Evolutionary conservation across 371 early-diverging fungal species (phyloP), one percentile per base, ranked within the genome.

Genomic region (Circinella umbellata): DNA sequence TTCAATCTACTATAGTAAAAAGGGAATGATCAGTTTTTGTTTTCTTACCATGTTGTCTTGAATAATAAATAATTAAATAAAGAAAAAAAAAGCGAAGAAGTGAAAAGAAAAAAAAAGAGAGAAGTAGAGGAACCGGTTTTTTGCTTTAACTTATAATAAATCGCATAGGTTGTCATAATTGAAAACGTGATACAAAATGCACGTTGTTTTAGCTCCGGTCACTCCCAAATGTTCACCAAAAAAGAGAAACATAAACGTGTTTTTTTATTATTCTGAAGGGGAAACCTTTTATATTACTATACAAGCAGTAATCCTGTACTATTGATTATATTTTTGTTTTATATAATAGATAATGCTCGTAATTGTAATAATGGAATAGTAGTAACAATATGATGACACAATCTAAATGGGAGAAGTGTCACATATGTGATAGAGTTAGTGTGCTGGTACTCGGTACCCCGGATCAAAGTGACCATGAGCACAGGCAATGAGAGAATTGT

Each of bases 381-480:
- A 27, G 27, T 27, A 2, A 27, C 27, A 27, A 27, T 27, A 27
- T 37, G 39, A 61, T 17, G n/a, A 83, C 38, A 96, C 98, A 0
- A 73, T 73, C 3, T 94, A 96, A 73, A 89, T 92, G 0, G 94
- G 97, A 1, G 98, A 98, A 74, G 97, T 96, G 0, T 98, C 97
- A 72, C 78, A 71, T 95, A 92, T 81, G 97, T 97, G 3, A 11
- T 42, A 75, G 70, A 2, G 81, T 96, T 17, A 76, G 94, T 89
- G 0, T 97, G 97, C 64, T 97, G 96, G 97, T 0, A 76, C 97
- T 36, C 78, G 87, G 4, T 73, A 86, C 11, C 80, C 66, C 11
- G 93, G 92, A 85, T 57, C 59, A 42, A 42, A 42, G 42, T 42
- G 11, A 42, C 11, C 6, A 42, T 9, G 42, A 42, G 42, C 42